phyloP scores from a whole-genome alignment of 352 stramenopile species.

The Achlya hypogyna region DNA sequence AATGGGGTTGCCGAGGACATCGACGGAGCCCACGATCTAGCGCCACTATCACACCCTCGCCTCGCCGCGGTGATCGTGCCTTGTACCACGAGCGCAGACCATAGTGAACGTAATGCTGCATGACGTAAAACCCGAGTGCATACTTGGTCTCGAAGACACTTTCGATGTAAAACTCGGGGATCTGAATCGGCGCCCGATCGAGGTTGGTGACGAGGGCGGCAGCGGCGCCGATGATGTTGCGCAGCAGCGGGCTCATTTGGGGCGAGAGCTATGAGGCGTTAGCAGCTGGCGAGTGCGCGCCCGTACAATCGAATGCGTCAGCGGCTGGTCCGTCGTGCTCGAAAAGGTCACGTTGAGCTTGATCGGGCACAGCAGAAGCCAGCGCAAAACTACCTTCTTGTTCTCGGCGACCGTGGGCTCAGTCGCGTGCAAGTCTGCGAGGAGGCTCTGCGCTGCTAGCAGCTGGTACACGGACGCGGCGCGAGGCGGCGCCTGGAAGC shows the following conservation, averaged over 20 bases:
- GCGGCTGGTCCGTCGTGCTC: slow-evolving; percentile 71
- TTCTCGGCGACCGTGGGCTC: slow-evolving; percentile 32
- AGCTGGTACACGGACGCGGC: not conserved
- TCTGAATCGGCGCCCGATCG: slow-evolving; percentile 76
- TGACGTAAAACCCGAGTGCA: slow-evolving; percentile 73
- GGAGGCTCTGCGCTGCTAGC: slow-evolving; percentile 17
- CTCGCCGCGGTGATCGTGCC: too few species aligned
- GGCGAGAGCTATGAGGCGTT: slow-evolving; percentile 44
- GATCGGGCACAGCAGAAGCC: slow-evolving; percentile 75
- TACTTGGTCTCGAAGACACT: slow-evolving; percentile 82
- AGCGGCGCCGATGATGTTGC: slow-evolving; percentile 69
- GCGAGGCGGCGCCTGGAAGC: not conserved
- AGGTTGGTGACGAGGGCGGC: slow-evolving; percentile 76
- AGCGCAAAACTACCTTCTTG: slow-evolving; percentile 65
- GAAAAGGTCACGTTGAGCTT: slow-evolving; percentile 85
- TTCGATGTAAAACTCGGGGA: slow-evolving; percentile 86
- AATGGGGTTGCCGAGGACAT: slow-evolving; percentile 86
- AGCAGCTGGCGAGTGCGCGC: not conserved
- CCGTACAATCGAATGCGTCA: slow-evolving; percentile 60
- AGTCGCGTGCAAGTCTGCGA: not conserved
- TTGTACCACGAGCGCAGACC: slow-evolving; percentile 77
- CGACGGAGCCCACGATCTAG: slow-evolving; percentile 83
- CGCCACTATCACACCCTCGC: too few species aligned
- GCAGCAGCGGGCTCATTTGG: slow-evolving; percentile 69
- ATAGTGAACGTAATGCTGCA: slow-evolving; percentile 82